Conservation (phyloP, 2,329 filamentous ascomycete genomes). For the Bipolaris zeicola region DNA sequence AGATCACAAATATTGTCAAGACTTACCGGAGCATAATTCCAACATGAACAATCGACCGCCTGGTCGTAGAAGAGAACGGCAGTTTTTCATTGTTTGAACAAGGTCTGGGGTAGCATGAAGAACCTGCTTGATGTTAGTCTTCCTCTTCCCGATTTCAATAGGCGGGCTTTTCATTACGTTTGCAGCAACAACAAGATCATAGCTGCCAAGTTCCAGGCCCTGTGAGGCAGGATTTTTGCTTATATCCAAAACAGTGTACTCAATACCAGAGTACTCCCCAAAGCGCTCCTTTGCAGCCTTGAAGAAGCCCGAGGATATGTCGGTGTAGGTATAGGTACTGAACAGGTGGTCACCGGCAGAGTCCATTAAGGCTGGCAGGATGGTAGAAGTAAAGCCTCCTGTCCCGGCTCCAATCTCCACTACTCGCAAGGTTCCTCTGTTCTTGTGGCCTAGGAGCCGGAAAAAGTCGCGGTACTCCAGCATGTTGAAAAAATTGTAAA, state of each 20-base stretch:
- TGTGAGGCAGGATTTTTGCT: neutral
- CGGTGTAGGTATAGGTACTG: constrained; percentile 18
- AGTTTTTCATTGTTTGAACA: neutral
- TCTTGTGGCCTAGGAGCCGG: neutral
- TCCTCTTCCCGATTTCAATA: too few relatives aligned
- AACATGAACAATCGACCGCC: neutral
- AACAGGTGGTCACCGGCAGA: neutral
- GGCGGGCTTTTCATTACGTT: neutral
- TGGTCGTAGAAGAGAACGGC: neutral
- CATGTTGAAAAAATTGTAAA: constrained; percentile 1
- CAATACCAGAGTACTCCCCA: neutral
- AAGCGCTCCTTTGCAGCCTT: neutral
- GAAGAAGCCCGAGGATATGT: constrained; percentile 22
- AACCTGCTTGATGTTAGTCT: neutral
- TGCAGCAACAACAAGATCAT: neutral
- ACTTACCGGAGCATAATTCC: neutral
- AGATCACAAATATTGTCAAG: neutral
- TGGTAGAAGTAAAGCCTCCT: neutral
- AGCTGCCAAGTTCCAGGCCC: neutral
- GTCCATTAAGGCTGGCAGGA: neutral
- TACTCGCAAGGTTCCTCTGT: neutral
- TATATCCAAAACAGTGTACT: neutral
- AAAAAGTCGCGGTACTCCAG: neutral
- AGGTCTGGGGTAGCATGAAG: neutral
- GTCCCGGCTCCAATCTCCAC: constrained; percentile 2